Conservation (phyloP, 2,329 filamentous ascomycete genomes). For the Davidsoniella virescens region DNA sequence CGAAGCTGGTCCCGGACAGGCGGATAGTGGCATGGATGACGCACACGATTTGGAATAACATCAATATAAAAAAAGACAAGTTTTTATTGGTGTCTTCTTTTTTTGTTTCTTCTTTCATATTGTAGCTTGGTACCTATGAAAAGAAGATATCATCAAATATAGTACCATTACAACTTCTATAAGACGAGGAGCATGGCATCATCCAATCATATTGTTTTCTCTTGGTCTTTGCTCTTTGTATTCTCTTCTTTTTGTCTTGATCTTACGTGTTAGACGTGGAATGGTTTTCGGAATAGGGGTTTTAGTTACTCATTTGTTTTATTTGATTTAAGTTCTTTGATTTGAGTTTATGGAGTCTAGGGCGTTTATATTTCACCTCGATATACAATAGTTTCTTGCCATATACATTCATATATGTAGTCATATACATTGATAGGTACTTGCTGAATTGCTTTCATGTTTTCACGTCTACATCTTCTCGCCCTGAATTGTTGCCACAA, state of each 20-base stretch:
- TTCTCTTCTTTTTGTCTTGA: not conserved
- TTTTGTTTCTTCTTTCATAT: slow-evolving; percentile 1
- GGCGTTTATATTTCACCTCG: no score
- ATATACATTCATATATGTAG: no score
- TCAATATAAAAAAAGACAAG: not conserved
- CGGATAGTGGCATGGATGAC: slow-evolving; percentile 26
- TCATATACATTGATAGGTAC: no score
- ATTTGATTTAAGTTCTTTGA: no score
- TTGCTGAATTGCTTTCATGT: slow-evolving; percentile 53
- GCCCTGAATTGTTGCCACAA: slow-evolving; percentile 90
- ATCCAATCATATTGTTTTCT: not conserved
- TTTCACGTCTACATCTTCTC: slow-evolving; percentile 37
- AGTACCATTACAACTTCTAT: no score
- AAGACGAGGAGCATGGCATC: no score
- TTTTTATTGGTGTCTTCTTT: no score
- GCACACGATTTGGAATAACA: slow-evolving; percentile 1
- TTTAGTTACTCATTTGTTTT: no score
- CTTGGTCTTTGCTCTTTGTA: not conserved
- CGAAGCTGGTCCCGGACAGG: slow-evolving; percentile 17
- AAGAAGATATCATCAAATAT: no score
- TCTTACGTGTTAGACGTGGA: not conserved
- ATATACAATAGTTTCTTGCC: no score
- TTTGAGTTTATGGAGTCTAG: no score
- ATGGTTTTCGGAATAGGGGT: no score
- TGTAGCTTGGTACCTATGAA: not conserved